These are phyloP conservation scores for Phytopythium delawarense DNA, from an alignment of 352 stramenopile genomes.

Conservation along the genomic window DNA sequence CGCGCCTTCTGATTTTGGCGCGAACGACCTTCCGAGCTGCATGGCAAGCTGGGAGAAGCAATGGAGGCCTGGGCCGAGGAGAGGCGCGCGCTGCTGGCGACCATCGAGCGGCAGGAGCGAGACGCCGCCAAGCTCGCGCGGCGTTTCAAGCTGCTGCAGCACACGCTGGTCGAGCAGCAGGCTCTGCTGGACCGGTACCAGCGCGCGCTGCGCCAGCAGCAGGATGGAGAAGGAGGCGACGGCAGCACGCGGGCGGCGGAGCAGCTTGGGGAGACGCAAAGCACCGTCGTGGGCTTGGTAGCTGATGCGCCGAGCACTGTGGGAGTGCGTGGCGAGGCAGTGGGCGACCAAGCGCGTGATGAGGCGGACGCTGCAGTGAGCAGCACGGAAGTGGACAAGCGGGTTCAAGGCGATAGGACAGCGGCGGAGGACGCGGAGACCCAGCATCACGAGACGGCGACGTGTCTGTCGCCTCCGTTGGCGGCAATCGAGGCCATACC, in stretches of 20 bases:
- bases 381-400: not conserved
- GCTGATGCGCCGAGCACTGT: not conserved
- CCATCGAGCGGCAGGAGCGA: slow-evolving; percentile 39
- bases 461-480: slow-evolving; percentile 1
- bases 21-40: not conserved
- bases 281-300: not conserved
- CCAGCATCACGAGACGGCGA: not conserved
- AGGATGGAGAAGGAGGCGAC: not conserved
- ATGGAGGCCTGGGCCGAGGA: slow-evolving; percentile 41
- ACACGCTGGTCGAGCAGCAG: slow-evolving; percentile 62
- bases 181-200: slow-evolving; percentile 71
- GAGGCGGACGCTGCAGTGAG: not conserved
- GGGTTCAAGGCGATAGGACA: not conserved
- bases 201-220: slow-evolving; percentile 19
- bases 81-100: slow-evolving; percentile 36
- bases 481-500: not conserved
- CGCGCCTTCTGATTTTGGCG: not conserved
- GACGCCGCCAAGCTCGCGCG: slow-evolving; percentile 34
- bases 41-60: not conserved
- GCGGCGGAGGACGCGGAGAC: not conserved
- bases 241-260: not conserved
- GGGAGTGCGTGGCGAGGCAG: not conserved
- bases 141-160: slow-evolving; percentile 61
- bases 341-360: no score
- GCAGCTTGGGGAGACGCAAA: not conserved